A percentile compares a stretch with the other conserved stretches of the same genome.
phyloP scores from a whole-genome alignment of 345 rosid genomes.

The Melastoma malabathricum region DNA sequence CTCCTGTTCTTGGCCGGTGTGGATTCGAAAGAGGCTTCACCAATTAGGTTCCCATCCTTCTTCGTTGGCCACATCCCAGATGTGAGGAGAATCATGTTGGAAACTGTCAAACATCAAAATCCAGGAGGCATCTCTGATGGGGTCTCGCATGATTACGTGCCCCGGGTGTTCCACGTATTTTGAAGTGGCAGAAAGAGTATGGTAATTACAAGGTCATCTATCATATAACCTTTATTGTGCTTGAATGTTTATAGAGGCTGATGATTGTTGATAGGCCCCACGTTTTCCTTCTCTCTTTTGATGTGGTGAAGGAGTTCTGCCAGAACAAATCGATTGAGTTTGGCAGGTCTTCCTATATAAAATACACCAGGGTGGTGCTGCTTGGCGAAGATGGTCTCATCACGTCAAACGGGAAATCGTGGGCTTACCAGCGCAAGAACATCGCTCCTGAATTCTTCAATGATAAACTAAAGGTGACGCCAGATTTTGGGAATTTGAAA shows the following conservation, averaged over 20 bases:
- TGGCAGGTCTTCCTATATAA: constrained; percentile 2
- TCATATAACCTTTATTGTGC: no score
- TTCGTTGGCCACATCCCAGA: constrained; percentile 11
- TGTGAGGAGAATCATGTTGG: constrained; percentile 6
- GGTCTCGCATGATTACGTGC: constrained; percentile 2
- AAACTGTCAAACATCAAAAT: constrained; percentile 1
- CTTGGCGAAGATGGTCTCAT: constrained; percentile 1
- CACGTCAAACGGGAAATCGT: constrained; percentile 3
- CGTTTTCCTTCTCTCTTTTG: constrained; percentile 7
- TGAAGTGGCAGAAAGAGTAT: constrained; percentile 6
- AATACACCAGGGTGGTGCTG: constrained; percentile 1
- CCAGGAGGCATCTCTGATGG: background rate
- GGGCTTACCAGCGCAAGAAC: constrained; percentile 21
- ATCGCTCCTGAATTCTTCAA: constrained; percentile 16
- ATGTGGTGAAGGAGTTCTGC: constrained; percentile 4
- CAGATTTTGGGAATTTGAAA: no score
- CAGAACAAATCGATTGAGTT: constrained; percentile 5
- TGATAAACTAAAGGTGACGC: constrained; percentile 13
- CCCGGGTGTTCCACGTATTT: constrained; percentile 2
- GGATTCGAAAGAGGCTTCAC: constrained; percentile 8
- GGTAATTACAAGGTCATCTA: background rate
- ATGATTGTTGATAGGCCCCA: constrained; percentile 1
- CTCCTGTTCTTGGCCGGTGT: constrained; percentile 4
- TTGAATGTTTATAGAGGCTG: no score
- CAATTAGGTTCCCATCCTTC: constrained; percentile 10